A percentile compares a stretch with the other conserved stretches of the same genome.
Conservation (phyloP, 2,329 filamentous ascomycete species). For the Calonectria crousiana region DNA sequence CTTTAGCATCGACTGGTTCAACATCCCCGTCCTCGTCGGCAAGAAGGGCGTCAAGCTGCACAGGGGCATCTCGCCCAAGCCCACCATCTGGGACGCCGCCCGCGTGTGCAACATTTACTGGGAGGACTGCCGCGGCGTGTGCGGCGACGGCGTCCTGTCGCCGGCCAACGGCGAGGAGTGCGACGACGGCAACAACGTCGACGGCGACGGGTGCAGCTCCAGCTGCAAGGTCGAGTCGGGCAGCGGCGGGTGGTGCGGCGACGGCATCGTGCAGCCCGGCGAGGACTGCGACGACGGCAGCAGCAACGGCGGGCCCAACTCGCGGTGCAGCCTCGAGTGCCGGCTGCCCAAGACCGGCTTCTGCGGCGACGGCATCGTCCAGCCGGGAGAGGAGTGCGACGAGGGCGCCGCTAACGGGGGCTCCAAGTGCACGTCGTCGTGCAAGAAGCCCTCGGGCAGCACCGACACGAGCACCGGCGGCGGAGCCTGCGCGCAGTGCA, state of each 20-base stretch:
- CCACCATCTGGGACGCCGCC: background rate
- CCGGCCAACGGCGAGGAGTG: constrained; percentile 13
- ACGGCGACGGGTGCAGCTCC: background rate
- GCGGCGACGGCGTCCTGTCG: constrained; percentile 8
- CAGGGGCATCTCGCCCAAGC: background rate
- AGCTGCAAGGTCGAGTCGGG: background rate
- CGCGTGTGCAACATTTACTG: constrained; percentile 9
- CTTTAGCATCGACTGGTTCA: background rate
- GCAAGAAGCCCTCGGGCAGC: background rate
- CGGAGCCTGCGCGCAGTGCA: background rate
- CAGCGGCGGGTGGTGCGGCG: background rate
- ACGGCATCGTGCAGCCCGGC: background rate
- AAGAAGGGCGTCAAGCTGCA: constrained; percentile 1
- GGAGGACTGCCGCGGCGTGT: background rate
- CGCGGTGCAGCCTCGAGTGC: background rate
- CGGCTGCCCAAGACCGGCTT: background rate
- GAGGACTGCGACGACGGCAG: constrained; percentile 10
- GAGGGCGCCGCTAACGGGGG: background rate
- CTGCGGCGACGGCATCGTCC: background rate
- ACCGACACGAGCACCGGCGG: background rate
- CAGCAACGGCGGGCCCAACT: background rate
- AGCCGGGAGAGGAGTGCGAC: background rate
- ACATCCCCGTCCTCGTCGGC: background rate
- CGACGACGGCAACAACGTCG: constrained; percentile 1
- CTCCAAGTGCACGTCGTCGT: background rate